Conservation (phyloP, 768 basidiomycete species). For the Amanita rubescens region DNA sequence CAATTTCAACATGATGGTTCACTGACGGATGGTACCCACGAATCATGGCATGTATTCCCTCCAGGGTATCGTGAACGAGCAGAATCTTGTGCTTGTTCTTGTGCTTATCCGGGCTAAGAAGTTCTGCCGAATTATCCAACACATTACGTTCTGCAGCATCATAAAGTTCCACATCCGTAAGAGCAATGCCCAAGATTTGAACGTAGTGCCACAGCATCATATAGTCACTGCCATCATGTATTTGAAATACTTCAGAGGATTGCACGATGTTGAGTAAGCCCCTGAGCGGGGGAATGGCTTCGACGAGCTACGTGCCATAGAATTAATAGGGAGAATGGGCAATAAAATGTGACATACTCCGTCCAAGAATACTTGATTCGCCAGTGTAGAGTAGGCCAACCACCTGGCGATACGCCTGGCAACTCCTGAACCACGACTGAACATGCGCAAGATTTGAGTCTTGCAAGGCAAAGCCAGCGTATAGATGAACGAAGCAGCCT, state of each 20-base stretch:
- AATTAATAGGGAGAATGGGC: slow-evolving; percentile 14
- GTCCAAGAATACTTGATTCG: slow-evolving; percentile 14
- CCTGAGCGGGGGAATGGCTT: slow-evolving; percentile 42
- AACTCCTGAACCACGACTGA: slow-evolving; percentile 43
- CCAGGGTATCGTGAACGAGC: slow-evolving; percentile 39
- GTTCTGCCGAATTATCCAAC: slow-evolving; percentile 8
- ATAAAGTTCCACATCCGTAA: slow-evolving; percentile 54
- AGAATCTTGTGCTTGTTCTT: slow-evolving; percentile 35
- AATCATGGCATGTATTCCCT: slow-evolving; percentile 51
- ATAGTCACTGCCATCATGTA: slow-evolving; percentile 53
- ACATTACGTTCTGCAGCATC: slow-evolving; percentile 37
- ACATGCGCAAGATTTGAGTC: slow-evolving; percentile 39
- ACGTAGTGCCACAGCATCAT: slow-evolving; percentile 49
- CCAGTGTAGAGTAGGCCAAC: slow-evolving; percentile 46
- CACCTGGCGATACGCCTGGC: slow-evolving; percentile 50
- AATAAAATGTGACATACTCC: slow-evolving; percentile 31
- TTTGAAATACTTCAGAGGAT: slow-evolving; percentile 37
- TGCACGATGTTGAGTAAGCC: slow-evolving; percentile 45
- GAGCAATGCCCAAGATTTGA: slow-evolving; percentile 48
- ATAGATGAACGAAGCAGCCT: slow-evolving; percentile 32
- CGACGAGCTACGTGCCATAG: slow-evolving; percentile 29
- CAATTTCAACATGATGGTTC: not conserved
- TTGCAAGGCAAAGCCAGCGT: slow-evolving; percentile 42
- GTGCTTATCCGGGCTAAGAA: slow-evolving; percentile 14
- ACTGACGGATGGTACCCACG: slow-evolving; percentile 32